Conservation (phyloP, 108 stramenopile species). For the Cyclotella kingstonii region DNA sequence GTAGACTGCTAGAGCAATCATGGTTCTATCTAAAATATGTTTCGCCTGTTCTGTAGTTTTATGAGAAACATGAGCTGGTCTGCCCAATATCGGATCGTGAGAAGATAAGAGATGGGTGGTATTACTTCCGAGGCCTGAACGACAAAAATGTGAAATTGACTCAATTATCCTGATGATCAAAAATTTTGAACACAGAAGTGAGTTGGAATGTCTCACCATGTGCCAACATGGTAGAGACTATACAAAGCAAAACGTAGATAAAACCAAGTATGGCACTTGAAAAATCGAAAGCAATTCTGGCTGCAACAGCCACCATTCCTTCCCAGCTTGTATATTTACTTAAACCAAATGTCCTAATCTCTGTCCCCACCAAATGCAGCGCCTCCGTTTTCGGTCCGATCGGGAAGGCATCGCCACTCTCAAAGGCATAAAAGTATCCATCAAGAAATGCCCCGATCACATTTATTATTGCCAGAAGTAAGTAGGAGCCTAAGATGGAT, state of each 20-base stretch:
- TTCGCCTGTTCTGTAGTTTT: constrained; percentile 12
- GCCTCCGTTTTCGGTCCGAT: constrained; percentile 32
- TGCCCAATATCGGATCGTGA: not conserved
- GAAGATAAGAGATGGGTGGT: constrained; percentile 21
- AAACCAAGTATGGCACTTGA: constrained; percentile 12
- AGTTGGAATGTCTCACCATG: constrained; percentile 9
- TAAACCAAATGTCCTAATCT: constrained; percentile 27
- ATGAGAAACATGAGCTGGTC: constrained; percentile 15
- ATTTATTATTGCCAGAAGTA: constrained; percentile 28
- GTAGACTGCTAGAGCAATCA: constrained; percentile 6
- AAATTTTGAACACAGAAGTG: not conserved
- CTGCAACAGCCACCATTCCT: constrained; percentile 35
- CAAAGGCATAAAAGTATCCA: constrained; percentile 35
- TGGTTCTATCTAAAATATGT: constrained; percentile 8
- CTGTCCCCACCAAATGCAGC: constrained; percentile 21
- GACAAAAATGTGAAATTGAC: not conserved
- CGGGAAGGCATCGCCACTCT: constrained; percentile 18
- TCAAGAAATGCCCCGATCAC: constrained; percentile 37
- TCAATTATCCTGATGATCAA: not conserved
- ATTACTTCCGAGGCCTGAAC: constrained; percentile 30
- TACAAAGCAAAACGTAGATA: constrained; percentile 24
- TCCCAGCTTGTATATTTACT: constrained; percentile 31
- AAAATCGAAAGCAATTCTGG: constrained; percentile 19
- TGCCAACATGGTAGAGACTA: constrained; percentile 21
- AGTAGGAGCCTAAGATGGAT: constrained; percentile 14